Evolutionary conservation across 305 asterid genomes (phyloP), one percentile per base, ranked within the genome.

Genomic region (Solanum hybrid): DNA sequence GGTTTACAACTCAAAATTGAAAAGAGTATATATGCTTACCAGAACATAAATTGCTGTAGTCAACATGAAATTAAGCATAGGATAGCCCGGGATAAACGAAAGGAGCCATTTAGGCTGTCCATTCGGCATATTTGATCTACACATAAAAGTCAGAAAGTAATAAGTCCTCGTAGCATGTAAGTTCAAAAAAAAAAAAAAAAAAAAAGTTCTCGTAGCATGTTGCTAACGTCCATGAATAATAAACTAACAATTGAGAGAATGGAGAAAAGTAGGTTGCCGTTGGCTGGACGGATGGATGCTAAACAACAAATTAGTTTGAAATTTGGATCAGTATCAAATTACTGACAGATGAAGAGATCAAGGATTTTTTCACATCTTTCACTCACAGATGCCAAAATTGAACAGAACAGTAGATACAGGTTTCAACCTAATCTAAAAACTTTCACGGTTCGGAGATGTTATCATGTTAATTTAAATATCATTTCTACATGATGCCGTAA

Each of bases 61-160:
- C 88, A 97, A 94, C 98, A 95, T 94, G 95, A 95, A 97, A 90
- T 97, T 97, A 27, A 97, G 97, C 94, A 97, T 22, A 71, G 98
- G 99, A 93, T 97, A 95, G 78, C 95, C 95, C 13, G 98, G 98
- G 91, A 97, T 94, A 80, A 97, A 93, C 7, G 93, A 95, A 79
- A 97, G 99, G 78, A 97, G 94, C 98, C 98, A 96, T 92, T 96
- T 97, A 36, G 99, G 98, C 91, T 97, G 99, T 91, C 98, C 99
- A 89, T 97, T 95, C 35, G 98, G 98, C 88, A 89, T 87, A 89
- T 95, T 95, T 92, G 99, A 92, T 92, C 99, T 97, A 98, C 94
- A 91, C 34, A 90, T 85, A 88, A 11, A 12, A 71, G 34, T 17
- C 42, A 80, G n/a, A 64, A 26, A 31, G 73, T 2, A 82, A 42